Conservation (phyloP, 768 basidiomycete species). For the Kondoa subrosea region DNA sequence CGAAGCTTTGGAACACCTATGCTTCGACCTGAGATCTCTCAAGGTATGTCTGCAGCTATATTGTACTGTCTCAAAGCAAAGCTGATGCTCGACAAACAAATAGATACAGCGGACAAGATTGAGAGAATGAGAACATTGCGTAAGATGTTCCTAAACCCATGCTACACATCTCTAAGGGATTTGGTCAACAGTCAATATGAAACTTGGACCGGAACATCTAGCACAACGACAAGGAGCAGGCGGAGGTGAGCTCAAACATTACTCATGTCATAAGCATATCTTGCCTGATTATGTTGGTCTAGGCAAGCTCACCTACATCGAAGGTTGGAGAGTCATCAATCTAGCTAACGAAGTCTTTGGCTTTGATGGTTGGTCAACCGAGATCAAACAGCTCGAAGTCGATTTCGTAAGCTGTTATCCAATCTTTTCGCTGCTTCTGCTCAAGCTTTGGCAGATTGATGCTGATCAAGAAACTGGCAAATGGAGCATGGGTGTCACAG, state of each 20-base stretch:
- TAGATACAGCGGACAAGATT: conserved; percentile 34
- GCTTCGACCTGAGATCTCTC: background rate
- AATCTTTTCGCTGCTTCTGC: background rate
- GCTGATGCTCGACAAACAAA: background rate
- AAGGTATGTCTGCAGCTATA: background rate
- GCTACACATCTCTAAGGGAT: background rate
- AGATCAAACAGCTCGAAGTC: conserved; percentile 30
- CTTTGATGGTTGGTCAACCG: conserved; percentile 47
- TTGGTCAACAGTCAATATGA: conserved; percentile 42
- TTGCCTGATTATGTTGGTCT: background rate
- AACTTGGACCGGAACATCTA: conserved; percentile 85
- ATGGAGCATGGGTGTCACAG: conserved; percentile 60
- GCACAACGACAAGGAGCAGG: conserved; percentile 75
- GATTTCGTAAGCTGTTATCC: conserved; percentile 26
- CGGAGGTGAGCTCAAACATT: conserved; percentile 24
- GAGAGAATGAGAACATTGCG: conserved; percentile 37
- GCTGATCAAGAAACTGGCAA: conserved; percentile 47
- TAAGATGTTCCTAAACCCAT: background rate
- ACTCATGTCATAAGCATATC: background rate
- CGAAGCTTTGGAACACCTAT: background rate
- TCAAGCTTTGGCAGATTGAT: conserved; percentile 44
- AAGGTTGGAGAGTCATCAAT: conserved; percentile 97
- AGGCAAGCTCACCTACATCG: conserved; percentile 73
- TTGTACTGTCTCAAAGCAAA: background rate
- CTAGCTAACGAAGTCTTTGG: conserved; percentile 97